Evolutionary conservation across 208 protist genomes (phyloP), one percentile per base, ranked within the genome.

Genomic region (Naegleria lovaniensis): DNA sequence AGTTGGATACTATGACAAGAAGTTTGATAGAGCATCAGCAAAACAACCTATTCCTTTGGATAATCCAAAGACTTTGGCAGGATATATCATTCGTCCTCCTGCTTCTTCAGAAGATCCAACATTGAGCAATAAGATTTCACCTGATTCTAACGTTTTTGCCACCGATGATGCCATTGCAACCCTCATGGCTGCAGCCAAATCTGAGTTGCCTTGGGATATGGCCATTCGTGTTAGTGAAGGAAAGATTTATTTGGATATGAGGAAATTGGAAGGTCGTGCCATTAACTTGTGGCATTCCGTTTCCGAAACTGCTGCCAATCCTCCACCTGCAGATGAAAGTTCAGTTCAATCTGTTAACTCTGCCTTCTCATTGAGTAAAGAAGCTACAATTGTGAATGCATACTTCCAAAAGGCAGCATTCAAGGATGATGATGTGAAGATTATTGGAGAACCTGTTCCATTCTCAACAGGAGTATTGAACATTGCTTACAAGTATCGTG

Each of bases 231-330:
- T 67, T 1, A 29, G 13, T 41, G 55, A 79, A 22, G 55, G 55
- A 29, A 79, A 79, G 9, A 51, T 90, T 29, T 90, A 79, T 41
- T 90, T 90, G 4, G 87, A 90, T 48, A 83, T 38, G 33, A 90
- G 87, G 83, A n/a, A 41, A 90, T 25, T 25, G 5, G 22, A 39
- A 25, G 5, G 41, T 38, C 33, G 5, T 25, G 19, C 39, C 9
- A n/a, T 67, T 41, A 16, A 51, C 16, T 90, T 79, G n/a, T 79
- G 16, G 29, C 67, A 79, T 33, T 36, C 48, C 0, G 87, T 90
- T 36, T 25, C 59, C 36, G 87, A 90, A 90, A 89, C 41, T 29
- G 33, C 85, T 39, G 16, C 22, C 0, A 39, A 88, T 33, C n/a
- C 85, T 39, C 85, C 85, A 58, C 38, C 13, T 25, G 41, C 15